These are phyloP conservation scores for Paracorniculantispora psalliotae DNA, from an alignment of 2,329 filamentous ascomycete species.

Conservation along the genomic window DNA sequence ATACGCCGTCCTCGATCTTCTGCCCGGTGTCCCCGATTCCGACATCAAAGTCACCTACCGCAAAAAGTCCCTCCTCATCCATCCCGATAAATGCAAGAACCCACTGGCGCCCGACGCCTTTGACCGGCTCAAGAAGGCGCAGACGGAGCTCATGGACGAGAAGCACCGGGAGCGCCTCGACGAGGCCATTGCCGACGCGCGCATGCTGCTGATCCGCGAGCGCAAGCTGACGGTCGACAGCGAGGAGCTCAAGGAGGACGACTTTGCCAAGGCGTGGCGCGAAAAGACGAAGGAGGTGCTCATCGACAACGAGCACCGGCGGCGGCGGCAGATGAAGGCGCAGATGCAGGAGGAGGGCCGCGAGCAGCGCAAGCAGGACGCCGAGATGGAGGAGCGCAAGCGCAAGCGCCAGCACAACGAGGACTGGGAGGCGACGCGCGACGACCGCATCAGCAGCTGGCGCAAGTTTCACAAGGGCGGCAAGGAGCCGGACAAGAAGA, in stretches of 20 bases:
- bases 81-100: conserved; percentile 96
- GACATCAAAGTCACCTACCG: conserved; percentile 95
- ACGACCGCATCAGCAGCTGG: conserved; percentile 91
- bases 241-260: conserved; percentile 76
- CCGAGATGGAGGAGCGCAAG: conserved; percentile 75
- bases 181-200: conserved; percentile 92
- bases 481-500: conserved; percentile 43
- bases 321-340: conserved; percentile 80
- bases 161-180: conserved; percentile 83
- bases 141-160: conserved; percentile 87
- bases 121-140: conserved; percentile 92
- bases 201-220: conserved; percentile 90
- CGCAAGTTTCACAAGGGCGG: conserved; percentile 80
- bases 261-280: conserved; percentile 81
- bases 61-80: conserved; percentile 97
- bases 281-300: conserved; percentile 86
- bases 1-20: conserved; percentile 91
- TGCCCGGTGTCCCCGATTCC: conserved; percentile 89
- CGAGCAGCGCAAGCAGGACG: conserved; percentile 78
- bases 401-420: conserved; percentile 88
- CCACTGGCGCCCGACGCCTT: conserved; percentile 89
- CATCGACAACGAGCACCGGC: conserved; percentile 84
- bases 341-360: conserved; percentile 96
- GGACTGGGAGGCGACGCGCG: conserved; percentile 90
- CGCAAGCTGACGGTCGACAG: conserved; percentile 89